Conservation (phyloP, 495 filamentous ascomycete genomes). For the Penicillium soppii region DNA sequence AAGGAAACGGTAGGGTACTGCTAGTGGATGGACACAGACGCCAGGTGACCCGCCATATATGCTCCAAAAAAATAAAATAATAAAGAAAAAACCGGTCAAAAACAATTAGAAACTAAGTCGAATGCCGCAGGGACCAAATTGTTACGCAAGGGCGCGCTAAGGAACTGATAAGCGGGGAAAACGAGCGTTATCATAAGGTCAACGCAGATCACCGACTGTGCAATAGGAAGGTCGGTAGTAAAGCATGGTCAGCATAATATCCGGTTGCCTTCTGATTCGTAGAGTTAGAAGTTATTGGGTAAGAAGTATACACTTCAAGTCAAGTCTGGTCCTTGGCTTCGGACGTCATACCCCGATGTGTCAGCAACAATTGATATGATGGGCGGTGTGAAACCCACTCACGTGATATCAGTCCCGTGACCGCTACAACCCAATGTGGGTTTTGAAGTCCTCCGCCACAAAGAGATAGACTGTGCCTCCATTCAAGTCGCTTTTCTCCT, state of each 20-base stretch:
- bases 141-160: conserved; percentile 23
- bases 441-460: conserved; percentile 49
- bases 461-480: conserved; percentile 41
- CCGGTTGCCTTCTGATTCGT: not conserved
- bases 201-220: not conserved
- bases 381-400: conserved; percentile 24
- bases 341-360: not conserved
- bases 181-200: conserved; percentile 3
- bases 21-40: not conserved
- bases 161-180: conserved; percentile 9
- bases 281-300: not conserved
- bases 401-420: conserved; percentile 26
- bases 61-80: not conserved
- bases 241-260: not conserved
- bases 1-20: not conserved
- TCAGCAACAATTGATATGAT: not conserved
- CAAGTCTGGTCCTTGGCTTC: not conserved
- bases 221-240: not conserved
- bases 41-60: not conserved
- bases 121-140: not conserved
- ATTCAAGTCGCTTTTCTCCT: conserved; percentile 14
- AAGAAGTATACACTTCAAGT: not conserved
- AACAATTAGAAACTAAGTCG: not conserved
- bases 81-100: not conserved
- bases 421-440: conserved; percentile 31